Evolutionary conservation across 192 early-diverging fungal species (phyloP).

Genomic region (Backusella westeae): DNA sequence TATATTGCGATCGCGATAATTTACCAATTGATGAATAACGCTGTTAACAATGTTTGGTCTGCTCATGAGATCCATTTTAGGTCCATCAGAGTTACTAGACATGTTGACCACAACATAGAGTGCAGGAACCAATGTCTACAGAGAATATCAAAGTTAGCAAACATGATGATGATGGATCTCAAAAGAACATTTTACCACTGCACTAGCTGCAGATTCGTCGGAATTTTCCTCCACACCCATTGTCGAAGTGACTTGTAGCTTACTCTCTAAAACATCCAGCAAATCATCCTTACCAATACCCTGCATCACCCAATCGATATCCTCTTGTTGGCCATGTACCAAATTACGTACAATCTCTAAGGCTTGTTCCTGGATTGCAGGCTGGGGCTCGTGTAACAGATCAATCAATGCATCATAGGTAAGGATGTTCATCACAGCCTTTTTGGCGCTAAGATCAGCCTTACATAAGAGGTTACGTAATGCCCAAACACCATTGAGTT

Average conservation of each 20-base stretch:
- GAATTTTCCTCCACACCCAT: constrained; percentile 25
- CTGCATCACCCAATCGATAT: constrained; percentile 48
- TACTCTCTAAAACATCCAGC: constrained; percentile 63
- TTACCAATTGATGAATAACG: constrained; percentile 48
- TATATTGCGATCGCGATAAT: not conserved
- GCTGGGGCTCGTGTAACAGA: constrained; percentile 59
- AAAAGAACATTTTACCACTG: not conserved
- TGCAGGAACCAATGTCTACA: constrained; percentile 39
- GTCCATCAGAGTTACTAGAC: constrained; percentile 58
- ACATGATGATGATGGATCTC: not conserved
- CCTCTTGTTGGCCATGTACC: constrained; percentile 49
- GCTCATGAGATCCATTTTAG: constrained; percentile 61
- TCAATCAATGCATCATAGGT: constrained; percentile 59
- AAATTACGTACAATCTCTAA: constrained; percentile 75
- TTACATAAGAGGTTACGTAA: constrained; percentile 78
- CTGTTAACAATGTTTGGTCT: constrained; percentile 47
- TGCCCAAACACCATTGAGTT: constrained; percentile 78
- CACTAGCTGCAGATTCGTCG: constrained; percentile 21
- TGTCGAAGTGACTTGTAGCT: constrained; percentile 42
- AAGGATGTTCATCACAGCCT: constrained; percentile 62
- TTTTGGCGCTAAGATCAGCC: constrained; percentile 66
- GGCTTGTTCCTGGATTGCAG: constrained; percentile 72
- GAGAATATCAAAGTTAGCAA: not conserved
- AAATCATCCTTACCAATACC: constrained; percentile 63
- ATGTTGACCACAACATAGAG: constrained; percentile 76